phyloP scores from a whole-genome alignment of 305 asterid species.

The Fraxinus paxiana region DNA sequence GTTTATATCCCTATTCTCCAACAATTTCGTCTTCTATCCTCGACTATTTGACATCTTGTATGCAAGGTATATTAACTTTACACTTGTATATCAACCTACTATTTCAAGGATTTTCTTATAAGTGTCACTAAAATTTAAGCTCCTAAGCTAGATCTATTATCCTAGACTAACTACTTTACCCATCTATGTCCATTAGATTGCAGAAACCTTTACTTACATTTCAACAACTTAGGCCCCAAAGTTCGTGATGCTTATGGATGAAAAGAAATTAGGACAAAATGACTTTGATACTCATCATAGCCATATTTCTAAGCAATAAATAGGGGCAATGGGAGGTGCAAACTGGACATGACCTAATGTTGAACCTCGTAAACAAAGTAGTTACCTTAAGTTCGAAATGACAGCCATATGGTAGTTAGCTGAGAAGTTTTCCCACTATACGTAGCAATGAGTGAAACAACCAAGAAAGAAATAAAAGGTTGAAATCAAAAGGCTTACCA shows the following conservation, averaged over 20 bases:
- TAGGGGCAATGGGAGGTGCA: constrained; percentile 14
- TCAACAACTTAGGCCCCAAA: neutral
- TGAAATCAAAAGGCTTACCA: constrained; percentile 41
- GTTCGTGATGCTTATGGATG: neutral
- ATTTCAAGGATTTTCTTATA: neutral
- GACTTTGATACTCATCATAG: neutral
- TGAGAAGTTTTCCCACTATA: neutral
- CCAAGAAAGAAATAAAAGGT: constrained; percentile 11
- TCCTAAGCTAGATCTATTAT: neutral
- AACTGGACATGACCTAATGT: constrained; percentile 13
- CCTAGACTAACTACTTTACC: neutral
- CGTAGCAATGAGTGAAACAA: constrained; percentile 1
- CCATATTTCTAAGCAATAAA: constrained; percentile 10
- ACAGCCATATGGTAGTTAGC: neutral
- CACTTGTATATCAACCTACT: neutral
- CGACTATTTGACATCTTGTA: neutral
- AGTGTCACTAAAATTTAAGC: neutral
- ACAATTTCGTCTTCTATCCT: neutral
- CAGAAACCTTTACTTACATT: neutral
- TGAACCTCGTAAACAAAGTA: constrained; percentile 5
- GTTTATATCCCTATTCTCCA: neutral
- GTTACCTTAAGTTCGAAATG: neutral
- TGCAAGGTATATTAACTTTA: neutral
- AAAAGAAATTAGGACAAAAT: neutral
- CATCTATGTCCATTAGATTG: neutral